Base-by-base conservation (phyloP, 192 early-diverging fungal genomes). In the Backusella australiensis region DNA sequence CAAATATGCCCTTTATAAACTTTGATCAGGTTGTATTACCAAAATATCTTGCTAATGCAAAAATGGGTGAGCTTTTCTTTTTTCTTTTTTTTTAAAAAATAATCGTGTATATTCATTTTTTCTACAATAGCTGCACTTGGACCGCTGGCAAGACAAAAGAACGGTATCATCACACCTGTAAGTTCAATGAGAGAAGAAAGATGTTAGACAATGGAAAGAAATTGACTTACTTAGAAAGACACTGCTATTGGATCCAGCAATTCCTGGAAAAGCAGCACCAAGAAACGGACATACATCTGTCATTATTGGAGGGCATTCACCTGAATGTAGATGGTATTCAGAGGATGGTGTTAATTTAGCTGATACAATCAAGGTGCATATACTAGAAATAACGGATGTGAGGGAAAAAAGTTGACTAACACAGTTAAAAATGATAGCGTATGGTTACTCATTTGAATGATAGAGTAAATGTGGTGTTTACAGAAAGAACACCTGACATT, bases 11-110 rank as follows among this genome's bases (percentile, higher is more conserved):
- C 29, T 81, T 81, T 38, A 72, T 77, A n/a, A 69, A 74, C 41
- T 81, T 81, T 74, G 80, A 81, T 32, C 80, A 81, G 49, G 80
- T 81, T 0, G 69, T 81, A 15, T 34, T 81, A 8, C 70, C 75
- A 68, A 81, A 81, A 56, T 68, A 81, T 52, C 75, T 77, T 66
- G 80, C 75, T 29, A 77, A 76, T 65, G 59, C 59, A 44, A 81
- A 81, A 76, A 70, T 81, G 72, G 80, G 74, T 74, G 65, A 80
- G 63, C 32, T 32, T 32, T 32, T 32, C 2, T 32, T 32, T 32
- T 32, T 32, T 32, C 3, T 70, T 44, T 32, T 32, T 32, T 70
- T 44, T 21, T 0, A 49, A 29, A 29, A 15, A 14, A 29, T 3
- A 46, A 39, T 4, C 32, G 11, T 23, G 36, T 69, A 1, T 32